phyloP scores from a whole-genome alignment of 2,329 filamentous ascomycete species.

The Ceratocystis papillata region DNA sequence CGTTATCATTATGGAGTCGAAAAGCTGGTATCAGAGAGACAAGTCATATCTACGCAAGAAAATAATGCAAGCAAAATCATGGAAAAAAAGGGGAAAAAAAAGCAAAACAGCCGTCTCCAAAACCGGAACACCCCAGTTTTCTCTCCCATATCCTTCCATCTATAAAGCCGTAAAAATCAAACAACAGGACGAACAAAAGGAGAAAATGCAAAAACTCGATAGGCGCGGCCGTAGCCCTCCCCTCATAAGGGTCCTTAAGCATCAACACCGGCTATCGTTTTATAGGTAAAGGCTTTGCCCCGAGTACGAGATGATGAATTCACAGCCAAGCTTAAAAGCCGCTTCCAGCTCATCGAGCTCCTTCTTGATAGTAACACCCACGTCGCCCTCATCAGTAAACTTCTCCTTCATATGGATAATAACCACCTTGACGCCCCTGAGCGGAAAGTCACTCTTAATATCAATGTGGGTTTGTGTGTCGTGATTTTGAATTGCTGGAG shows the following conservation, averaged over 20 bases:
- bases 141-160: background rate
- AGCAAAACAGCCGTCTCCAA: background rate
- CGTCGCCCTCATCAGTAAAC: slow-evolving; percentile 57
- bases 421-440: slow-evolving; percentile 67
- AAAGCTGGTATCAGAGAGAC: background rate
- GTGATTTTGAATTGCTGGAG: slow-evolving; percentile 38
- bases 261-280: background rate
- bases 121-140: background rate
- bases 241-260: no score
- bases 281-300: slow-evolving; percentile 51
- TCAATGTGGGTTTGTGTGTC: slow-evolving; percentile 23
- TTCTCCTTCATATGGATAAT: slow-evolving; percentile 93
- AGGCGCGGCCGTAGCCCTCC: no score
- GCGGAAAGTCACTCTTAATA: slow-evolving; percentile 34
- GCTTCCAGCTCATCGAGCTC: slow-evolving; percentile 59
- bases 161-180: slow-evolving; percentile 14
- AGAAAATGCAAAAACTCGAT: background rate
- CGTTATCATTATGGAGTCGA: background rate
- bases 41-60: slow-evolving; percentile 5
- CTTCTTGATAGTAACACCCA: slow-evolving; percentile 54
- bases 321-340: slow-evolving; percentile 59
- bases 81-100: slow-evolving; percentile 16
- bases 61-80: slow-evolving; percentile 14
- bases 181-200: slow-evolving; percentile 10
- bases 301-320: slow-evolving; percentile 60